phyloP scores from a whole-genome alignment of 306 rosid species.

The Fragaria ananassa region DNA sequence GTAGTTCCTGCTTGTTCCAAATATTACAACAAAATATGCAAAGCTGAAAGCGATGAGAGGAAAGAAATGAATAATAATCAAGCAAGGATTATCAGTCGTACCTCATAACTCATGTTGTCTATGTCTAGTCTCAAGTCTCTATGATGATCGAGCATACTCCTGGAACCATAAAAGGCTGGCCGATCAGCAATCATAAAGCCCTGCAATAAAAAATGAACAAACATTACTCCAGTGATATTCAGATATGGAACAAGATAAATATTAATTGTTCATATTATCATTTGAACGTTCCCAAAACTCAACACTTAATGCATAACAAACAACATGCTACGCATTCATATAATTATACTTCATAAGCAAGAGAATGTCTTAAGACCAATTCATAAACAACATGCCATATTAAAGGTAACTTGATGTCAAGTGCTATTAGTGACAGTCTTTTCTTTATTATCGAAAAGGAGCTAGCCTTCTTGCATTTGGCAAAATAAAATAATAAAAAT shows the following conservation, averaged over 20 bases:
- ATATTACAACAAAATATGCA: constrained; percentile 7
- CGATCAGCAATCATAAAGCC: constrained; percentile 73
- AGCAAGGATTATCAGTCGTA: constrained; percentile 16
- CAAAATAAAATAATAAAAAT: background rate
- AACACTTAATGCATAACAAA: background rate
- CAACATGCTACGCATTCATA: background rate
- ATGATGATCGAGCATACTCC: constrained; percentile 68
- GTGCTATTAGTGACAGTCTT: background rate
- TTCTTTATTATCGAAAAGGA: background rate
- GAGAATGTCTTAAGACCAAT: background rate
- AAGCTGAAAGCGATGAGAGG: background rate
- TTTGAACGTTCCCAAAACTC: background rate
- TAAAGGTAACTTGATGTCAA: background rate
- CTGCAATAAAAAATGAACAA: constrained; percentile 31
- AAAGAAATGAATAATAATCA: background rate
- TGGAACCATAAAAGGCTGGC: constrained; percentile 51
- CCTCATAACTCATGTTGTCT: constrained; percentile 88
- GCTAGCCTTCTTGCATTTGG: background rate
- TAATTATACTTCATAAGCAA: background rate
- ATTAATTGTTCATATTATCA: background rate
- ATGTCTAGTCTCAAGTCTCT: constrained; percentile 86
- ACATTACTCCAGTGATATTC: background rate
- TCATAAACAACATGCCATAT: background rate
- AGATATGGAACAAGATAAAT: background rate
- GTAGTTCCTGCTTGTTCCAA: constrained; percentile 57